Base-by-base conservation (phyloP, 805 yeast species). In the Candida koratica region DNA sequence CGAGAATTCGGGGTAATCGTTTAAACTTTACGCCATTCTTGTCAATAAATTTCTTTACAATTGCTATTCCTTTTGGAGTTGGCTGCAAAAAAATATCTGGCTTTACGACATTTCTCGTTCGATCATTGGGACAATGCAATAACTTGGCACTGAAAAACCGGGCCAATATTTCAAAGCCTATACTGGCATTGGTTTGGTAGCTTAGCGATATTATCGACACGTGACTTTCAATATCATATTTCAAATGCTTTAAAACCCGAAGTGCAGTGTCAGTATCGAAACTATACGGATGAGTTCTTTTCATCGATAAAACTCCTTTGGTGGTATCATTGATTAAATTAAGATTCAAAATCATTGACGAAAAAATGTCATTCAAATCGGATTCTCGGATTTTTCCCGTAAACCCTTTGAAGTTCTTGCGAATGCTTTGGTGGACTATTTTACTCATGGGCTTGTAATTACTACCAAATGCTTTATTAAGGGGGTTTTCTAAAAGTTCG, bases 61-160 rank as follows among this genome's bases (percentile, higher is more conserved):
- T 51, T 0, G 87, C 79, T 6, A 87, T 77, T 1, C 97, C 97
- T 51, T 90, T 90, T 0, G 97, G 88, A 0, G 96, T 86, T 4
- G 96, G 95, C 52, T 90, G 97, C 18, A 86, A 52, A 4, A 58
- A 62, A 3, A 16, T 11, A 4, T 24, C 24, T 0, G 50, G 58
- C 34, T 70, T 71, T 5, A 79, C 68, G 27, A 53, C 60, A 10
- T 53, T 44, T 28, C 83, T 53, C 0, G 95, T 86, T 48, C 90
- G 63, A 43, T 83, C 88, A 3, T 75, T 73, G 0, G 95, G 95
- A 10, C 76, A 73, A 52, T 87, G 95, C 7, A 87, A 46, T 1
- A 86, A 57, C 43, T 76, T 78, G 0, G 85, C 81, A 2, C 63
- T 61, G 67, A 74, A 77, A 49, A 81, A 83, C 17, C 62, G 55